These are phyloP conservation scores for Hypoxylon lienhwacheense DNA, from an alignment of 495 filamentous ascomycete species.

Conservation along the genomic window DNA sequence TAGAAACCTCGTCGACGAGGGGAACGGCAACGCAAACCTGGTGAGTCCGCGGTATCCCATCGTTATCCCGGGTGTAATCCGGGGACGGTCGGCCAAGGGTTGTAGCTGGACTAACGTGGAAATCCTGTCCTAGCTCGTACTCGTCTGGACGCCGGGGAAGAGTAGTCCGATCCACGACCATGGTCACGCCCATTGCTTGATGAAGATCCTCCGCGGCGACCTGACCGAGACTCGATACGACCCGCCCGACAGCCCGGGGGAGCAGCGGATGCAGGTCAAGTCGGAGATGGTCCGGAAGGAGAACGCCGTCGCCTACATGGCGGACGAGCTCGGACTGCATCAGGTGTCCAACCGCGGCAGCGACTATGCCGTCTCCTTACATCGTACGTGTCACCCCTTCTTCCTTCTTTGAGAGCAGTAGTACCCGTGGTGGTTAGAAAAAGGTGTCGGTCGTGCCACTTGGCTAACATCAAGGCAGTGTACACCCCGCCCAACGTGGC, in stretches of 20 bases:
- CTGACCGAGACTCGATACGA: conserved; percentile 79
- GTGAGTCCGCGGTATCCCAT: conserved; percentile 51
- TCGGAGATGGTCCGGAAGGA: conserved; percentile 57
- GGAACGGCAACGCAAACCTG: conserved; percentile 89
- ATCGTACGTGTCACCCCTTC: conserved; percentile 60
- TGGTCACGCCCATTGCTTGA: conserved; percentile 76
- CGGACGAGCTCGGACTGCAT: conserved; percentile 83
- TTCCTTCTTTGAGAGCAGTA: not conserved
- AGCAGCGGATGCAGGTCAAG: conserved; percentile 55
- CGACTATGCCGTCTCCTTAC: conserved; percentile 80
- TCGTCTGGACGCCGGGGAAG: conserved; percentile 94
- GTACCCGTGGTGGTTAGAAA: too few relatives aligned
- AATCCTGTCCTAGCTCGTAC: conserved; percentile 61
- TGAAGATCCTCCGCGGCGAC: conserved; percentile 72
- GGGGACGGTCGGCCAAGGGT: not conserved
- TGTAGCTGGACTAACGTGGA: conserved; percentile 14
- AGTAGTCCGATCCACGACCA: conserved; percentile 86
- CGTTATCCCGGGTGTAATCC: not conserved
- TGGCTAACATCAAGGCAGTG: conserved; percentile 54
- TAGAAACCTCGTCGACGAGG: conserved; percentile 84
- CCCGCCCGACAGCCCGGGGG: conserved; percentile 62
- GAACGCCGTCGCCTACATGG: conserved; percentile 81
- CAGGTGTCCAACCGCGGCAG: conserved; percentile 73
- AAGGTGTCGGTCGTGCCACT: conserved; percentile 24
- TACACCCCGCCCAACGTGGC: conserved; percentile 91